Percentiles rank a stretch among this genome's conserved stretches.
Conservation (phyloP, 2,329 filamentous ascomycete genomes). For the Diaporthe citriasiana region DNA sequence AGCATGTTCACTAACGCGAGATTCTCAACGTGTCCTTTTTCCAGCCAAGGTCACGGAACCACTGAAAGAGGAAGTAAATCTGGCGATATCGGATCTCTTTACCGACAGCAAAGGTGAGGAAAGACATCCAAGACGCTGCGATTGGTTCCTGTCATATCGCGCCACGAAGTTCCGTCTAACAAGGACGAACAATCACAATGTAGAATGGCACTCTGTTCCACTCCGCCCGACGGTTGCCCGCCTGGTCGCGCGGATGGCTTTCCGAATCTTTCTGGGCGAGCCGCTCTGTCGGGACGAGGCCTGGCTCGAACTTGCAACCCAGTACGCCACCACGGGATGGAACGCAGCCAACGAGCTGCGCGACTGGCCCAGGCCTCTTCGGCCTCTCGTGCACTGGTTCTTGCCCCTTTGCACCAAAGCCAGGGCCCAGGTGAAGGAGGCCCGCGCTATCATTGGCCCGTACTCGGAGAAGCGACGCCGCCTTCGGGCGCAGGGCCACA, state of each 20-base stretch:
- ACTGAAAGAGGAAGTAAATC: background rate
- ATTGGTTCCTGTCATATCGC: background rate
- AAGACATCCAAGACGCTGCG: background rate
- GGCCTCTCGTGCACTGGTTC: constrained; percentile 60
- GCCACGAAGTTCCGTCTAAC: background rate
- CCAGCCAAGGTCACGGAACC: constrained; percentile 7
- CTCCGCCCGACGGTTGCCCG: constrained; percentile 50
- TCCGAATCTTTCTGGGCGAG: constrained; percentile 62
- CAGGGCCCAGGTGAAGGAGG: constrained; percentile 54
- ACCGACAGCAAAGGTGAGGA: background rate
- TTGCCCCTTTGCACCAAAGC: constrained; percentile 55
- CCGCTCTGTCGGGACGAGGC: constrained; percentile 59
- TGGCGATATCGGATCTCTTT: background rate
- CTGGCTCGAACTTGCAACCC: constrained; percentile 61
- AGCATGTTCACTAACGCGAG: background rate
- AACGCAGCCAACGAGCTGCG: constrained; percentile 54
- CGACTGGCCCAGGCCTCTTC: constrained; percentile 56
- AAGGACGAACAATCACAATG: background rate
- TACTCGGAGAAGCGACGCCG: constrained; percentile 53
- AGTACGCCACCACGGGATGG: constrained; percentile 58
- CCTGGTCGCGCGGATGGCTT: constrained; percentile 63
- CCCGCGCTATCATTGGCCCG: constrained; percentile 54
- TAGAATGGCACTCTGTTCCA: constrained; percentile 28
- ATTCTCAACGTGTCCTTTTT: background rate
- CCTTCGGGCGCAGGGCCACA: constrained; percentile 47